These are phyloP conservation scores for Leersia perrieri DNA, from an alignment of 176 grass and related monocot species.

Conservation along the genomic window DNA sequence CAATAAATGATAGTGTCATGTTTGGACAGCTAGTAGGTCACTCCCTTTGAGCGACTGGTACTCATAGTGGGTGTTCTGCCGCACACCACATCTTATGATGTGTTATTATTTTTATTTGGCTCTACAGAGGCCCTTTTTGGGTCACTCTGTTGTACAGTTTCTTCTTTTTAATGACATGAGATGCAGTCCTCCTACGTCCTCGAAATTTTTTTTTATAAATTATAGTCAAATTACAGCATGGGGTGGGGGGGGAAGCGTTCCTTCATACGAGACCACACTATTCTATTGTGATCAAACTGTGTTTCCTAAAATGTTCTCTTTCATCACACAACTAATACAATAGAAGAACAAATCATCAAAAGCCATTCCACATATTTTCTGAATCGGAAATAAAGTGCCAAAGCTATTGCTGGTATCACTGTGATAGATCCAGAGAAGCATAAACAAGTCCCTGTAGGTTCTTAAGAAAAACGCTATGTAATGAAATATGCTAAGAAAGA, in stretches of 20 bases:
- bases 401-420: background rate
- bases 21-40: too few species aligned
- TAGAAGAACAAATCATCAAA: background rate
- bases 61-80: too few species aligned
- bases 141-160: too few species aligned
- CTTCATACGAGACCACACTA: constrained; percentile 5
- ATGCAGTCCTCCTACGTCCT: too few species aligned
- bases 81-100: too few species aligned
- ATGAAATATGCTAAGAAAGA: constrained; percentile 3
- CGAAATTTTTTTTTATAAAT: too few species aligned
- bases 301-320: background rate
- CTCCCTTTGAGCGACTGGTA: too few species aligned
- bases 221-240: background rate
- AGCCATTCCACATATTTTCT: background rate
- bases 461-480: background rate
- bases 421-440: background rate
- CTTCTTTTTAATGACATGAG: too few species aligned
- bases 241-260: background rate
- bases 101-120: too few species aligned
- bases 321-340: background rate
- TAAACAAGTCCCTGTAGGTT: background rate
- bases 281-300: background rate
- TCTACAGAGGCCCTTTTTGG: too few species aligned
- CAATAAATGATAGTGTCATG: constrained; percentile 2
- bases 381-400: background rate